These are phyloP conservation scores for Noccaea caerulescens DNA, from an alignment of 345 rosid species.

Conservation along the genomic window DNA sequence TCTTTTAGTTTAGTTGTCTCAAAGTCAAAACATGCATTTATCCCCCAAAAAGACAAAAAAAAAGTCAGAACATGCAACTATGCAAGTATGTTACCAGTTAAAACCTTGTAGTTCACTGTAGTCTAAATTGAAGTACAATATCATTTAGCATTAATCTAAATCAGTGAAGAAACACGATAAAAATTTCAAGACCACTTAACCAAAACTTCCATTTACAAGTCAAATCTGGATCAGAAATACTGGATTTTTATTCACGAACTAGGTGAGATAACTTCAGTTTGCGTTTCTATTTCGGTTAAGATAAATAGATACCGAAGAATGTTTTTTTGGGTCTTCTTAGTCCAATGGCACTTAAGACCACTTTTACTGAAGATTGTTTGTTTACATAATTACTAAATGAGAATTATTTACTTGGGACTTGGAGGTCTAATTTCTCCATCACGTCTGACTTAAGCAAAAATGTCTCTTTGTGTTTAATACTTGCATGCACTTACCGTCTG, in stretches of 20 bases:
- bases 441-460: slow-evolving; percentile 3
- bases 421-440: slow-evolving; percentile 16
- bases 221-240: not conserved
- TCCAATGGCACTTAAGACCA: not conserved
- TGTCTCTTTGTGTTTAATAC: slow-evolving; percentile 22
- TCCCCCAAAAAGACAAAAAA: too few species aligned
- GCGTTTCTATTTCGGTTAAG: not conserved
- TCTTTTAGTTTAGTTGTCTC: not conserved
- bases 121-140: not conserved
- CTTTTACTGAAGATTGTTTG: not conserved
- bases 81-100: not conserved
- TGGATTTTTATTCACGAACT: not conserved
- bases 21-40: not conserved
- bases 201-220: not conserved
- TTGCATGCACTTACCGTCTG: slow-evolving; percentile 1
- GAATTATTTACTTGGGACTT: not conserved
- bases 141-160: not conserved
- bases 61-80: not conserved
- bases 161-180: not conserved
- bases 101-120: not conserved
- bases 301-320: slow-evolving; percentile 2
- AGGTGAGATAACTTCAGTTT: slow-evolving; percentile 7
- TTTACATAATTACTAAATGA: not conserved
- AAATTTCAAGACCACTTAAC: not conserved
- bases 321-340: not conserved